Percentiles rank a stretch among this genome's conserved stretches.
Conservation (phyloP, 148 eudicot genomes). For the Polygonum maritimum region DNA sequence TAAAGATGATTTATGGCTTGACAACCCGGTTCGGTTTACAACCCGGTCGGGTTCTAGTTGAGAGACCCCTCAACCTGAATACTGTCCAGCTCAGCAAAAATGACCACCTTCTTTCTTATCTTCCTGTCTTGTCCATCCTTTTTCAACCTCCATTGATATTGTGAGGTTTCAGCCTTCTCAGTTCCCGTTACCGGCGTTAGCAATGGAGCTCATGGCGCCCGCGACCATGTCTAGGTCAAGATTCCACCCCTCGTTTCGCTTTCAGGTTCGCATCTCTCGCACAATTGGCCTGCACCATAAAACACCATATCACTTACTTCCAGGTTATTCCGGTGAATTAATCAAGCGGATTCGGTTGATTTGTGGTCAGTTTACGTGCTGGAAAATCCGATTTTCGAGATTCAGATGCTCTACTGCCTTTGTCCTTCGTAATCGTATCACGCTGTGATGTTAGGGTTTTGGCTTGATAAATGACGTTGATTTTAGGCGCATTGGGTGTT, state of each 20-base stretch:
- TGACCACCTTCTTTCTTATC: not conserved
- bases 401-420: not conserved
- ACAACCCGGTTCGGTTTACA: no score
- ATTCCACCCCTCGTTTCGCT: not conserved
- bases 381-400: not conserved
- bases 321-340: not conserved
- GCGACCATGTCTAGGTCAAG: conserved; percentile 4
- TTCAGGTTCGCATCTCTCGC: conserved; percentile 4
- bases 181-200: not conserved
- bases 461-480: not conserved
- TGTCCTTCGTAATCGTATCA: not conserved
- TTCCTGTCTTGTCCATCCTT: not conserved
- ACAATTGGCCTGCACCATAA: not conserved
- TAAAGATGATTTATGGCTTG: no score
- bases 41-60: no score
- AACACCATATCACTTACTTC: not conserved
- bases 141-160: not conserved
- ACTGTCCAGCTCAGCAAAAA: not conserved
- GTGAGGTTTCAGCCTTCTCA: not conserved
- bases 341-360: not conserved
- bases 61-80: no score
- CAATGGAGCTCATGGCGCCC: conserved; percentile 8
- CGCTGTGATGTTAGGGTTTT: not conserved
- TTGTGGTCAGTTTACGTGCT: not conserved
- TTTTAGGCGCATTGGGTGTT: not conserved